These are phyloP conservation scores for Noccaea caerulescens DNA, from an alignment of 345 rosid species.

Conservation along the genomic window DNA sequence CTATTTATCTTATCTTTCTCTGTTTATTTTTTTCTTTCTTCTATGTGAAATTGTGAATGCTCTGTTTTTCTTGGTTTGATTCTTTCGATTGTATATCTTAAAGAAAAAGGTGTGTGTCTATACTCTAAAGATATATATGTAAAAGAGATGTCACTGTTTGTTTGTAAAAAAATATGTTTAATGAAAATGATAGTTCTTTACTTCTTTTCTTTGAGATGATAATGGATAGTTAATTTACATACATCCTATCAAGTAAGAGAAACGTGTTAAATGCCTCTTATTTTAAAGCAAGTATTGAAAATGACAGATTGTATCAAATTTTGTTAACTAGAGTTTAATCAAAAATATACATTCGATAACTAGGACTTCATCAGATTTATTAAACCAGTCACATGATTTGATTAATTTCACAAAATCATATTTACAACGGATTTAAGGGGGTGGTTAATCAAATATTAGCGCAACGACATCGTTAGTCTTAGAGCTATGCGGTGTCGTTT, in stretches of 20 bases:
- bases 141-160: conserved; percentile 22
- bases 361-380: not conserved
- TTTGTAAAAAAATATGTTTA: conserved; percentile 21
- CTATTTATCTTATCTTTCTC: conserved; percentile 17
- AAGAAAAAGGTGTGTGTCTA: conserved; percentile 10
- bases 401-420: not conserved
- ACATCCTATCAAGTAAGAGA: conserved; percentile 2
- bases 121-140: conserved; percentile 15
- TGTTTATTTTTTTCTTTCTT: not conserved
- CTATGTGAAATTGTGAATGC: conserved; percentile 38
- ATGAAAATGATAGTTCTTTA: conserved; percentile 30
- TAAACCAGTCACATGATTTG: not conserved
- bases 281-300: conserved; percentile 1
- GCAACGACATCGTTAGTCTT: not conserved
- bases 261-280: conserved; percentile 21
- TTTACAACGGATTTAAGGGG: not conserved
- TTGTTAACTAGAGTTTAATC: not conserved
- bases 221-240: not conserved
- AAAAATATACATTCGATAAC: not conserved
- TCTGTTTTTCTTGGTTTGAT: conserved; percentile 26
- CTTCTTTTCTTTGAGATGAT: not conserved
- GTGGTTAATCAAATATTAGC: no score
- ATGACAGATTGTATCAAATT: not conserved
- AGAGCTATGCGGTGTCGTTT: not conserved
- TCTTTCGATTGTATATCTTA: conserved; percentile 34